Conservation (phyloP, 2,329 filamentous ascomycete species). For the Epichloe uncinata region DNA sequence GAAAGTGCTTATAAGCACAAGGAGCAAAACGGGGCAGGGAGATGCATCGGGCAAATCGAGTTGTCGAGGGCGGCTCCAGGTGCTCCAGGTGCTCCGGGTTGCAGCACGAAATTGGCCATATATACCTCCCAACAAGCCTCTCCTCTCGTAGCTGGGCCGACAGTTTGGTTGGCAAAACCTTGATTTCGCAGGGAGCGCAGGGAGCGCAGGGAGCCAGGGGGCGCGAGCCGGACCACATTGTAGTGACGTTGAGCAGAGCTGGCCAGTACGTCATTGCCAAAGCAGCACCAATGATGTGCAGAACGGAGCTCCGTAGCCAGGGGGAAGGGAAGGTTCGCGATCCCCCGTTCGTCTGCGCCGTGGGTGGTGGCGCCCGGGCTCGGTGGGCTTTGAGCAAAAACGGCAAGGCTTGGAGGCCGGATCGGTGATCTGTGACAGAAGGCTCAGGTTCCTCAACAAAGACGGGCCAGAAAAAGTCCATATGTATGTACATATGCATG, state of each 20-base stretch:
- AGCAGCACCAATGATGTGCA: slow-evolving; percentile 4
- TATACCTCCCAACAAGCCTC: not conserved
- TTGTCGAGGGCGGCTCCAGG: not conserved
- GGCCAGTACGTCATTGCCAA: slow-evolving; percentile 21
- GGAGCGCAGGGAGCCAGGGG: slow-evolving; percentile 3
- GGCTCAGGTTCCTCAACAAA: too few species aligned
- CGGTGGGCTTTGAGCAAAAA: not conserved
- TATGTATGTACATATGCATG: too few species aligned
- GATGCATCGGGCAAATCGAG: not conserved
- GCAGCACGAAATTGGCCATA: not conserved
- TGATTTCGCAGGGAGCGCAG: too few species aligned
- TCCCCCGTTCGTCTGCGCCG: too few species aligned
- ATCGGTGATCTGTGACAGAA: too few species aligned
- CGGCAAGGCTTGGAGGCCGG: not conserved
- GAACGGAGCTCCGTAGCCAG: slow-evolving; percentile 4
- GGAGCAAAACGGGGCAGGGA: not conserved
- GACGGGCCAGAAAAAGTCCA: too few species aligned
- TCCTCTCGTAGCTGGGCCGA: not conserved
- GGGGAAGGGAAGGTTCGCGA: not conserved
- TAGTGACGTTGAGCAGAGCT: slow-evolving; percentile 21
- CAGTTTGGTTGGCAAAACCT: slow-evolving; percentile 1
- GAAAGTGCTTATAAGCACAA: slow-evolving; percentile 2
- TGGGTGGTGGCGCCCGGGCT: not conserved
- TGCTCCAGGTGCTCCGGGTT: too few species aligned
- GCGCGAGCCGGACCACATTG: not conserved